phyloP scores from a whole-genome alignment of 495 filamentous ascomycete genomes.

The Talaromyces proteolyticus region DNA sequence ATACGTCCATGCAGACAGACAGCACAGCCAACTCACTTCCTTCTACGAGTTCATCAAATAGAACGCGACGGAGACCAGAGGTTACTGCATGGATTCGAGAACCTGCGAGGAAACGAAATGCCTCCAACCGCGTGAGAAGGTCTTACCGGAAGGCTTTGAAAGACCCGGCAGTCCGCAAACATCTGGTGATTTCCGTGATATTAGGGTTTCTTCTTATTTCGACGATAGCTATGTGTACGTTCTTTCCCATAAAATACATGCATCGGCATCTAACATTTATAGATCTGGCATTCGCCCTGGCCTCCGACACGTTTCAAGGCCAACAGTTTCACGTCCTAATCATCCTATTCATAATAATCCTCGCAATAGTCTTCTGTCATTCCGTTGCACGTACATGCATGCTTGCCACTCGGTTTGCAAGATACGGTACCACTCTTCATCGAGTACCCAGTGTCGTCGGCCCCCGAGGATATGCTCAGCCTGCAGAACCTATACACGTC shows the following conservation, averaged over 20 bases:
- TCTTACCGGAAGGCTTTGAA: neutral
- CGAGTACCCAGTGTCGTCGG: constrained; percentile 28
- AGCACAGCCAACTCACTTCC: neutral
- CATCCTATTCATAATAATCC: constrained; percentile 65
- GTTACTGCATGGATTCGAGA: neutral
- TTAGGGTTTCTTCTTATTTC: neutral
- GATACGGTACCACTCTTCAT: constrained; percentile 16
- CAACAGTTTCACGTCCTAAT: constrained; percentile 69
- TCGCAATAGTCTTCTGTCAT: constrained; percentile 76
- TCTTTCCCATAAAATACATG: neutral
- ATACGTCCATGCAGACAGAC: neutral
- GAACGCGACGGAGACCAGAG: neutral
- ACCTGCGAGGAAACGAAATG: constrained; percentile 1
- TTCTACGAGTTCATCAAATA: neutral
- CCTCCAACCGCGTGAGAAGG: neutral
- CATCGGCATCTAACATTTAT: neutral
- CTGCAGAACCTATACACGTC: constrained; percentile 55
- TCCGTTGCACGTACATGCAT: constrained; percentile 68
- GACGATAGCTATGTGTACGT: constrained; percentile 1
- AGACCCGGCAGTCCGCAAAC: constrained; percentile 3
- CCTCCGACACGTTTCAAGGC: constrained; percentile 38
- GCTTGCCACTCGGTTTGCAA: constrained; percentile 38
- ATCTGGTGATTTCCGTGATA: neutral
- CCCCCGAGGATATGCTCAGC: constrained; percentile 54
- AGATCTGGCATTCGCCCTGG: constrained; percentile 67